A percentile compares a stretch with the other conserved stretches of the same genome.
Conservation (phyloP, 78 protist genomes). For the slime mould (Dictyostelium discoideum) region DNA sequence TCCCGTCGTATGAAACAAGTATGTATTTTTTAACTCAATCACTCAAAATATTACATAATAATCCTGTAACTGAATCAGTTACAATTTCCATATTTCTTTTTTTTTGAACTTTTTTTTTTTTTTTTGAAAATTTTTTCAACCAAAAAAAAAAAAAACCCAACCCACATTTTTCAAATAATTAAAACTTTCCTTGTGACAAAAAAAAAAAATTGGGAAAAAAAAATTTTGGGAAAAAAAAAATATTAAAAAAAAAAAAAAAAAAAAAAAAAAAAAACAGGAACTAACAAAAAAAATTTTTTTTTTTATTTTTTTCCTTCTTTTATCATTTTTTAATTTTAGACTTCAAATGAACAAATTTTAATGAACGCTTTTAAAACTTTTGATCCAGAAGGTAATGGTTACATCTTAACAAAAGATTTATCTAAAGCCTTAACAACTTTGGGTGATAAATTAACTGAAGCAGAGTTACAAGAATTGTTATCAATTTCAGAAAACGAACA, state of each 20-base stretch:
- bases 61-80: neutral
- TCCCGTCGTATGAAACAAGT: constrained; percentile 87
- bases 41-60: neutral
- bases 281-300: neutral
- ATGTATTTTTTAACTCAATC: neutral
- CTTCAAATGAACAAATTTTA: constrained; percentile 71
- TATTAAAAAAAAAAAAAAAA: too few relatives aligned
- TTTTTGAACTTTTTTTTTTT: neutral
- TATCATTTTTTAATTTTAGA: neutral
- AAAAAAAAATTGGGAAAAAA: neutral
- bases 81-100: neutral
- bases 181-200: neutral
- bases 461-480: constrained; percentile 70
- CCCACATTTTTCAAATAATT: neutral
- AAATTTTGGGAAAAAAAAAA: too few relatives aligned
- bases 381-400: constrained; percentile 79
- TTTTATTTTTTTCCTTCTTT: neutral
- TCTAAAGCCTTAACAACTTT: constrained; percentile 72
- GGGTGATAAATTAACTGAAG: constrained; percentile 79
- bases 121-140: neutral
- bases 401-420: constrained; percentile 75
- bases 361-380: constrained; percentile 80
- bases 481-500: constrained; percentile 77
- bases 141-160: neutral
- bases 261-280: neutral